Conservation (phyloP, 371 early-diverging fungal species). For the Lichtheimia hyalospora region DNA sequence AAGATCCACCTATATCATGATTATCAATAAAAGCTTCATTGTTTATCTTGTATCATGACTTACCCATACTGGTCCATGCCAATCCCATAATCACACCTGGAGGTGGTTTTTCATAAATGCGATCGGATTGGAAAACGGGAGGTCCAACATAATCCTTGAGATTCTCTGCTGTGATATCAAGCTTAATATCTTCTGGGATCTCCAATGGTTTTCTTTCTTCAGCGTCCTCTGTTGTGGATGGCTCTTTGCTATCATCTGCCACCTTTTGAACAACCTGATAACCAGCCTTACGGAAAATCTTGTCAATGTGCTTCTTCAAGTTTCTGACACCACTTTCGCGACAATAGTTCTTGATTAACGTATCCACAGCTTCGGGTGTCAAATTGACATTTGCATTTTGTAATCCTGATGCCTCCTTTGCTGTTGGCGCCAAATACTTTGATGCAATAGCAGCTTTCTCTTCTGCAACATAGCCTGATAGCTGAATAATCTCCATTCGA, state of each 20-base stretch:
- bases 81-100: conserved; percentile 95
- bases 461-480: conserved; percentile 95
- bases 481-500: conserved; percentile 96
- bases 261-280: conserved; percentile 75
- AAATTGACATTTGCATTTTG: conserved; percentile 72
- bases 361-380: conserved; percentile 75
- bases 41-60: background rate
- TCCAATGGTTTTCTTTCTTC: conserved; percentile 42
- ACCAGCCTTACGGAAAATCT: conserved; percentile 96
- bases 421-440: conserved; percentile 84
- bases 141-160: conserved; percentile 93
- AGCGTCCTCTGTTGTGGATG: conserved; percentile 8
- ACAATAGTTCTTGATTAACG: conserved; percentile 87
- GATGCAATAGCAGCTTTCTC: conserved; percentile 96
- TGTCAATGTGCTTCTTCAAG: conserved; percentile 96
- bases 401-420: conserved; percentile 80
- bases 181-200: conserved; percentile 56
- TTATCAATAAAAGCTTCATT: background rate
- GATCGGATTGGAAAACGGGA: conserved; percentile 85
- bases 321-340: conserved; percentile 97
- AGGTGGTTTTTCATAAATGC: conserved; percentile 88
- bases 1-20: conserved; percentile 73
- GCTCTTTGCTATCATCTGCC: conserved; percentile 15
- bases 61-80: conserved; percentile 94
- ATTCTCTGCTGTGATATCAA: conserved; percentile 64